phyloP scores from a whole-genome alignment of 352 stramenopile genomes.

The Phytophthora crassamura region DNA sequence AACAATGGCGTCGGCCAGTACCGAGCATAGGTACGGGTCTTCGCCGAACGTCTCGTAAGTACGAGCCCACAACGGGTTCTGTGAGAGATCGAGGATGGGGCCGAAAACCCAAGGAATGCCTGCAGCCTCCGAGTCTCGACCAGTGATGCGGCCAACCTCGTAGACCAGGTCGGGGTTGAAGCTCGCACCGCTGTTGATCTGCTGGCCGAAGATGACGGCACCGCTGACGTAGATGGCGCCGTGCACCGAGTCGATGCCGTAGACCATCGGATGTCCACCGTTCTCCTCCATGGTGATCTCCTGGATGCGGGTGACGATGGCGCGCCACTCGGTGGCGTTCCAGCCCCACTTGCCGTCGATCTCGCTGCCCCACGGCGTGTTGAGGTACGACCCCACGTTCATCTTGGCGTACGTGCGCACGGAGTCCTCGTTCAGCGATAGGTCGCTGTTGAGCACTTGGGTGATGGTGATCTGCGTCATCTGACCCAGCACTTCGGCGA shows the following conservation, averaged over 20 bases:
- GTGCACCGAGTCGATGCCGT: constrained; percentile 92
- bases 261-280: constrained; percentile 72
- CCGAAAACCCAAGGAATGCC: constrained; percentile 92
- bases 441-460: constrained; percentile 68
- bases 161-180: constrained; percentile 89
- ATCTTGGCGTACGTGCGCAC: constrained; percentile 74
- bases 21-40: constrained; percentile 80
- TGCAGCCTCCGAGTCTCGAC: constrained; percentile 83
- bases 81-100: constrained; percentile 83
- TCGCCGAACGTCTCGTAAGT: constrained; percentile 95
- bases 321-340: constrained; percentile 70
- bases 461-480: constrained; percentile 92
- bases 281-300: constrained; percentile 75
- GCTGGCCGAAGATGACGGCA: constrained; percentile 86
- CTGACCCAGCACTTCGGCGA: constrained; percentile 78
- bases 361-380: constrained; percentile 51
- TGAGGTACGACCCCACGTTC: constrained; percentile 90
- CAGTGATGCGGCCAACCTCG: constrained; percentile 73
- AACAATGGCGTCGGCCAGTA: constrained; percentile 77
- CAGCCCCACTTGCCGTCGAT: constrained; percentile 48
- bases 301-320: constrained; percentile 82
- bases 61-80: constrained; percentile 88
- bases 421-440: constrained; percentile 61
- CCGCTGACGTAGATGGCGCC: constrained; percentile 88
- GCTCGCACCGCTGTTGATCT: constrained; percentile 88